Conservation (phyloP, 805 yeast genomes). For the Saccharomycopsis fermentans region DNA sequence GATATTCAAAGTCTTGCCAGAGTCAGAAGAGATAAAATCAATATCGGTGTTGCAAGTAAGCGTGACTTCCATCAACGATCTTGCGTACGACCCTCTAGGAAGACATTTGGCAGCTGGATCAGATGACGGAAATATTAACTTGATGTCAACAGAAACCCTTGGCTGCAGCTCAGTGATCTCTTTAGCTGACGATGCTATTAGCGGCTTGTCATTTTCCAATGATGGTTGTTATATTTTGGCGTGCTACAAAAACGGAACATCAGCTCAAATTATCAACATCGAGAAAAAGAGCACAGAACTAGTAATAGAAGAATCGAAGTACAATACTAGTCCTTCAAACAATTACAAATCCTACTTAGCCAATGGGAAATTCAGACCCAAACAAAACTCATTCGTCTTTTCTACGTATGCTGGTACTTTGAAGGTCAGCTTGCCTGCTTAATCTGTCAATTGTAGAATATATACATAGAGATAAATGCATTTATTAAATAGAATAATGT, state of each 20-base stretch:
- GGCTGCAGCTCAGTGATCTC: constrained; percentile 13
- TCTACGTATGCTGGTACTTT: constrained; percentile 3
- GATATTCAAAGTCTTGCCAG: neutral
- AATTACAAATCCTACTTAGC: constrained; percentile 3
- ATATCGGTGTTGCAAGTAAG: constrained; percentile 2
- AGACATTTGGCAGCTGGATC: constrained; percentile 5
- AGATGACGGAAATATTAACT: constrained; percentile 13
- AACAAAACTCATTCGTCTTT: constrained; percentile 7
- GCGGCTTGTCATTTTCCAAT: constrained; percentile 2
- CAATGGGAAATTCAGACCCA: constrained; percentile 9
- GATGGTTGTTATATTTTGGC: constrained; percentile 13
- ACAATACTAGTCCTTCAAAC: neutral
- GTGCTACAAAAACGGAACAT: constrained; percentile 7
- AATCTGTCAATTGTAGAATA: too few species aligned
- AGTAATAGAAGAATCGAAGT: constrained; percentile 4
- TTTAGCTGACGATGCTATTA: constrained; percentile 11
- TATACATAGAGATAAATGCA: neutral
- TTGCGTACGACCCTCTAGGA: constrained; percentile 10
- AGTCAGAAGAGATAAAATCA: neutral
- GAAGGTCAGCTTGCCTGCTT: neutral
- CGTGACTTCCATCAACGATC: constrained; percentile 7
- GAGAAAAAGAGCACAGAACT: neutral
- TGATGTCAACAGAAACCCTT: constrained; percentile 9
- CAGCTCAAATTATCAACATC: constrained; percentile 6
- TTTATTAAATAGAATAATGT: too few species aligned